Base-by-base conservation (phyloP, 768 basidiomycete genomes). In the Pleurotus giganteus region DNA sequence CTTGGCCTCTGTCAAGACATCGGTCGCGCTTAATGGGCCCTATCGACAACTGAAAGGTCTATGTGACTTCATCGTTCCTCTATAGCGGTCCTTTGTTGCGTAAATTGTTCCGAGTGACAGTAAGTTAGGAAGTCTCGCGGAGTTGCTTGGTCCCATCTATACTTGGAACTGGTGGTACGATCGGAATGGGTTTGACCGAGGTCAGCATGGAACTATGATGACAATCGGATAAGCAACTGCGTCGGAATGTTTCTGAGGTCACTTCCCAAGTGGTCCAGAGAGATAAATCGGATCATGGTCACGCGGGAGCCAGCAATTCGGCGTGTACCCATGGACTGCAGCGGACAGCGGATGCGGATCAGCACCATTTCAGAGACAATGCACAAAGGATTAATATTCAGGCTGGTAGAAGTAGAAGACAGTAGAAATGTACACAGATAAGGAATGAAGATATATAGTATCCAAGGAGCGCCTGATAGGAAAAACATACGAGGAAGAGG, bases 401-500 rank as follows among this genome's bases (percentile, higher is more conserved):
- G n/a, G n/a, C n/a, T n/a, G n/a, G n/a, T n/a, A n/a, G n/a, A n/a
- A n/a, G n/a, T n/a, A n/a, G n/a, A n/a, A n/a, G n/a, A n/a, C n/a
- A n/a, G n/a, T n/a, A 41, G 39, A 9, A 41, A 41, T 41, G 17
- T 41, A 46, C 31, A 37, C 9, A 19, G 11, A 15, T n/a, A 17
- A 50, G 41, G 32, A 28, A 42, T 17, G 21, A 21, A 32, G 34
- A 47, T 17, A 58, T 26, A 55, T 17, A 31, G 34, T 45, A 24
- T 21, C 37, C 19, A 36, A 37, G 41, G 27, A 47, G 21, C 17
- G 17, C 24, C 19, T 27, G 53, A 51, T 34, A 37, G 29, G 55
- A 47, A 58, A 63, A 27, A 58, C 49, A 39, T 41, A 26, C 19
- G 28, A 39, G 26, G n/a, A n/a, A n/a, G n/a, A n/a, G 21, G 31